Evolutionary conservation across 257 asterid species (phyloP), one percentile per base, ranked within the genome.

Genomic region (Echites panduratus): DNA sequence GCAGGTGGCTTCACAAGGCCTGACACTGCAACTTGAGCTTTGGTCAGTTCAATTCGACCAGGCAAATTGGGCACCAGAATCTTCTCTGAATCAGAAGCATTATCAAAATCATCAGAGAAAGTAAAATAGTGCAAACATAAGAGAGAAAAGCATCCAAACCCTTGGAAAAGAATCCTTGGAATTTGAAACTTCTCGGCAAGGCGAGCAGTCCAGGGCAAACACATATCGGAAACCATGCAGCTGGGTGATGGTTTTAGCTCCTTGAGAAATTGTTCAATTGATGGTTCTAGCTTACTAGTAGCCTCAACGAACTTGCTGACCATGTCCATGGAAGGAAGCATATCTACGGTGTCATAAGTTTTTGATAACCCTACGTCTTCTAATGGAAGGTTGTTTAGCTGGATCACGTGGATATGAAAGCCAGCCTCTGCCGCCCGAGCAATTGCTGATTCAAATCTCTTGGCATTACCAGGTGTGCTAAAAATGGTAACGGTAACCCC

Each of bases 81-180:
- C 38, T 82, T 79, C 74, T 88, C 90, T 0, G 79, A 50, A 16
- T 85, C 87, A 7, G 83, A 77, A 14, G 64, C 4, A 2, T 48
- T 72, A 57, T 80, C 78, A 2, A 84, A 38, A 3, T 81, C 41
- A 17, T 54, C 72, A 0, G n/a, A 50, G 9, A 77, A 13, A 35
- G 74, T 48, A 3, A 49, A 49, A 49, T 49, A 16, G 76, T 69
- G 84, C 11, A 29, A 14, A 41, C 83, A 77, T 0, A 84, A 2
- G 7, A 80, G 77, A n/a, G 95, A 71, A 32, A 88, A 88, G 58
- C 96, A 82, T 44, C 90, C 56, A 17, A 49, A 49, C 27, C 90
- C 95, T 19, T 87, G 91, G 53, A 74, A 87, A 24, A 82, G 73
- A 44, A 87, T 76, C 75, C 87, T 73, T 9, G 92, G 92, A 71